A percentile compares a stretch with the other conserved stretches of the same genome.
These are phyloP conservation scores for Setomelanomma holmii DNA, from an alignment of 2,329 filamentous ascomycete species.

Conservation along the genomic window DNA sequence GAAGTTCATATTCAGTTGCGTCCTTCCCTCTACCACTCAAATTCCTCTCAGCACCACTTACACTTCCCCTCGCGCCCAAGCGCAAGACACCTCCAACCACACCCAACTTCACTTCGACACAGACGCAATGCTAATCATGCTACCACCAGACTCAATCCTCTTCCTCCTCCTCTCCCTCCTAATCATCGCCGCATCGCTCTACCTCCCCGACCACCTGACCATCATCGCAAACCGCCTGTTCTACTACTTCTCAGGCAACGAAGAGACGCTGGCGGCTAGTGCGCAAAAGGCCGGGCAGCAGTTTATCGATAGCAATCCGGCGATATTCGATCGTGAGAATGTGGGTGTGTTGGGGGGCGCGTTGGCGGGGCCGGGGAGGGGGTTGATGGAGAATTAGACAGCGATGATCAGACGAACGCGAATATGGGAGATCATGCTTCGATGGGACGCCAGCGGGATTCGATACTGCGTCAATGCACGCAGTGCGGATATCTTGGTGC, in stretches of 20 bases:
- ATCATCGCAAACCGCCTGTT: constrained; percentile 84
- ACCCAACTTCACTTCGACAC: not conserved
- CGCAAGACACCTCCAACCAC: not conserved
- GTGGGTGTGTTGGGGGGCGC: constrained; percentile 4
- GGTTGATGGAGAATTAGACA: constrained; percentile 33
- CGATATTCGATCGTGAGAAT: constrained; percentile 3
- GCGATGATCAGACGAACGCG: too few relatives aligned
- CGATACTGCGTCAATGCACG: too few relatives aligned
- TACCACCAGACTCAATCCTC: constrained; percentile 82
- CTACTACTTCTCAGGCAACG: constrained; percentile 93
- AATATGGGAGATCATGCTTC: too few relatives aligned
- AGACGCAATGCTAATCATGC: constrained; percentile 3
- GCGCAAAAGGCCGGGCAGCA: constrained; percentile 21
- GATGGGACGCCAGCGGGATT: not conserved
- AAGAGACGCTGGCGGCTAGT: constrained; percentile 40
- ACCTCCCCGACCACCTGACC: constrained; percentile 89
- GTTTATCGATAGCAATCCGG: constrained; percentile 13
- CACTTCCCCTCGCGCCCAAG: not conserved
- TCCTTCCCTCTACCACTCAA: not conserved
- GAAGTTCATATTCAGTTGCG: constrained; percentile 94
- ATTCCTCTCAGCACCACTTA: constrained; percentile 2
- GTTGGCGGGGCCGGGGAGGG: constrained; percentile 20
- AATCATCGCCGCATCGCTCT: constrained; percentile 84
- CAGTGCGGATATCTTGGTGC: too few relatives aligned
- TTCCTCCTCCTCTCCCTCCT: constrained; percentile 90